Conservation (phyloP, 306 rosid species). For the Leucaena leucocephala region DNA sequence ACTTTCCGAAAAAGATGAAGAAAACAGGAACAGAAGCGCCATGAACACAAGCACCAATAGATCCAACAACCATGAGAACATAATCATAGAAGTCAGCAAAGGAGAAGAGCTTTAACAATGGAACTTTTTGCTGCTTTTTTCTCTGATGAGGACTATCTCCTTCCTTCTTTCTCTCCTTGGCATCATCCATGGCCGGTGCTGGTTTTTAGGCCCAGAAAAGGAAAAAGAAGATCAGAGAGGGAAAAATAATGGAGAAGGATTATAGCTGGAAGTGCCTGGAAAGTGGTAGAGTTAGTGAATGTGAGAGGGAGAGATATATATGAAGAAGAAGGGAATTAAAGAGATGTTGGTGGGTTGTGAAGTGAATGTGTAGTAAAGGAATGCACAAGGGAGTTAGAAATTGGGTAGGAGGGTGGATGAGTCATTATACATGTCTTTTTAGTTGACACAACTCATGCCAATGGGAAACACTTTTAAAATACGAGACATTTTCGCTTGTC, state of each 20-base stretch:
- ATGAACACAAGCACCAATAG: slow-evolving; percentile 83
- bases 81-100: slow-evolving; percentile 85
- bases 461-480: not conserved
- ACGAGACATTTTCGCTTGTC: not conserved
- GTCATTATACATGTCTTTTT: not conserved
- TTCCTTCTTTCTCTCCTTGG: slow-evolving; percentile 31
- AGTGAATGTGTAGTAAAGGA: not conserved
- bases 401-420: slow-evolving; percentile 6
- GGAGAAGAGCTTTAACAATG: slow-evolving; percentile 65
- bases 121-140: slow-evolving; percentile 52
- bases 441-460: not conserved
- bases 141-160: not conserved
- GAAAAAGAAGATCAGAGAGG: not conserved
- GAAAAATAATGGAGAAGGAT: not conserved
- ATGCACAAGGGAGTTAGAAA: not conserved
- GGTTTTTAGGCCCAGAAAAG: not conserved
- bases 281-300: not conserved
- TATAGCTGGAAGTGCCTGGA: not conserved
- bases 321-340: not conserved
- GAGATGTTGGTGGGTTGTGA: not conserved
- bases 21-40: slow-evolving; percentile 95
- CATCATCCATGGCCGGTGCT: slow-evolving; percentile 20
- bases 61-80: slow-evolving; percentile 73
- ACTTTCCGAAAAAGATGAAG: slow-evolving; percentile 88
- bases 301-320: not conserved